These are phyloP conservation scores for Dianthus caryophyllus DNA, from an alignment of 148 eudicot genomes.

Conservation along the genomic window DNA sequence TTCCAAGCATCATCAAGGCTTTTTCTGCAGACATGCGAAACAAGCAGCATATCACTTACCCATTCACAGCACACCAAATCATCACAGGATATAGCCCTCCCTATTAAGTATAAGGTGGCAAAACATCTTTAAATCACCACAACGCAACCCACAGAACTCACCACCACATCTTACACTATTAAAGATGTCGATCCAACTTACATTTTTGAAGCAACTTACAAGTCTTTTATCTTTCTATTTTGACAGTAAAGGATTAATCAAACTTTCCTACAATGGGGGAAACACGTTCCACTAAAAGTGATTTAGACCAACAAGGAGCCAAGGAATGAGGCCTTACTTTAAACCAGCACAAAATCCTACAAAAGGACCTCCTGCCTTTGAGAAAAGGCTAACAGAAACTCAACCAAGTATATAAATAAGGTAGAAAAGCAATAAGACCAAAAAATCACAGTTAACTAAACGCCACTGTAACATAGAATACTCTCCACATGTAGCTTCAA, in stretches of 20 bases:
- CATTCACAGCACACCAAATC: neutral
- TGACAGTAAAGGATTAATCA: neutral
- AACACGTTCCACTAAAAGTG: neutral
- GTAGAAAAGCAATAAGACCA: neutral
- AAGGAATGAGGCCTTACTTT: neutral
- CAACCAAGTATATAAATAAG: neutral
- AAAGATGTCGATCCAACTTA: neutral
- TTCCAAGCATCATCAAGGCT: constrained; percentile 65
- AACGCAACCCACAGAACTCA: neutral
- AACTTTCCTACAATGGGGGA: too few relatives aligned
- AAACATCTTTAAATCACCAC: neutral
- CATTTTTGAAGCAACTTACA: neutral
- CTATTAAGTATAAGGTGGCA: neutral
- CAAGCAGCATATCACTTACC: constrained; percentile 15
- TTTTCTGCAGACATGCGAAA: constrained; percentile 53
- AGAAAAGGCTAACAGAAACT: neutral
- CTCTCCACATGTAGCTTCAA: neutral
- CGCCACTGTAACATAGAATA: neutral
- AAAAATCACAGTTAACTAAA: neutral
- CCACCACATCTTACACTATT: neutral
- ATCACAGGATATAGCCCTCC: neutral
- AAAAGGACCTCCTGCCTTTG: neutral
- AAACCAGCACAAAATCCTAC: neutral
- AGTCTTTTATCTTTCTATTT: neutral
- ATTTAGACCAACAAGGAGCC: neutral